phyloP scores from a whole-genome alignment of 352 stramenopile species.

The Globisporangium takayamanum region DNA sequence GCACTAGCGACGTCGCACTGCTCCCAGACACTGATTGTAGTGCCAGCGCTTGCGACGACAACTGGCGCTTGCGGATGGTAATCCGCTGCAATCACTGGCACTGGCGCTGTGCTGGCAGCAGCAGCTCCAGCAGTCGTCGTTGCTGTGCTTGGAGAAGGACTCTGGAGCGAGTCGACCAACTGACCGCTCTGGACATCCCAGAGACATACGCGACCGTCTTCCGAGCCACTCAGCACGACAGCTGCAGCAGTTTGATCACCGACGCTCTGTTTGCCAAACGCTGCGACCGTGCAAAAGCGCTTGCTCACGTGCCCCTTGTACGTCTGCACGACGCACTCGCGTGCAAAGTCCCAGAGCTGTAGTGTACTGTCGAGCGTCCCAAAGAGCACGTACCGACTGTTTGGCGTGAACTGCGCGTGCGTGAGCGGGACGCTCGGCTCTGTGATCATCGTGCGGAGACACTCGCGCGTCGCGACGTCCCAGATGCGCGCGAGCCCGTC shows the following conservation, averaged over 20 bases:
- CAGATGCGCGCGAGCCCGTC: slow-evolving; percentile 90
- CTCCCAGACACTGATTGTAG: slow-evolving; percentile 48
- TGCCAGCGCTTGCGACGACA: slow-evolving; percentile 80
- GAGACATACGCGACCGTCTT: slow-evolving; percentile 89
- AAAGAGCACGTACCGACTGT: slow-evolving; percentile 91
- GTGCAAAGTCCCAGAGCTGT: slow-evolving; percentile 87
- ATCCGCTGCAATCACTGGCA: slow-evolving; percentile 85
- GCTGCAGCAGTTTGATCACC: slow-evolving; percentile 18
- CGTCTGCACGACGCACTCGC: slow-evolving; percentile 49
- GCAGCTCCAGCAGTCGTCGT: slow-evolving; percentile 13
- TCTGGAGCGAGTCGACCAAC: slow-evolving; percentile 23
- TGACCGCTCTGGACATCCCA: slow-evolving; percentile 89
- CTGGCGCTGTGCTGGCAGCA: slow-evolving; percentile 57
- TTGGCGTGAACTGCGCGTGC: slow-evolving; percentile 90
- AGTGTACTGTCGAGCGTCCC: slow-evolving; percentile 89
- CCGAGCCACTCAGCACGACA: slow-evolving; percentile 83
- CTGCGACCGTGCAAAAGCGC: slow-evolving; percentile 84
- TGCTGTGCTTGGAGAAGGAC: neutral
- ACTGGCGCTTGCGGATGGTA: slow-evolving; percentile 54
- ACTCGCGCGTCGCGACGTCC: slow-evolving; percentile 95
- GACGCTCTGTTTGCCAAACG: slow-evolving; percentile 35
- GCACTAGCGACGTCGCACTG: slow-evolving; percentile 6
- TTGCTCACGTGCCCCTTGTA: slow-evolving; percentile 74
- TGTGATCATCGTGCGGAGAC: slow-evolving; percentile 90
- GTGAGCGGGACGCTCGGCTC: slow-evolving; percentile 53